phyloP scores from a whole-genome alignment of 495 filamentous ascomycete species.

The Geopyxis carbonaria region DNA sequence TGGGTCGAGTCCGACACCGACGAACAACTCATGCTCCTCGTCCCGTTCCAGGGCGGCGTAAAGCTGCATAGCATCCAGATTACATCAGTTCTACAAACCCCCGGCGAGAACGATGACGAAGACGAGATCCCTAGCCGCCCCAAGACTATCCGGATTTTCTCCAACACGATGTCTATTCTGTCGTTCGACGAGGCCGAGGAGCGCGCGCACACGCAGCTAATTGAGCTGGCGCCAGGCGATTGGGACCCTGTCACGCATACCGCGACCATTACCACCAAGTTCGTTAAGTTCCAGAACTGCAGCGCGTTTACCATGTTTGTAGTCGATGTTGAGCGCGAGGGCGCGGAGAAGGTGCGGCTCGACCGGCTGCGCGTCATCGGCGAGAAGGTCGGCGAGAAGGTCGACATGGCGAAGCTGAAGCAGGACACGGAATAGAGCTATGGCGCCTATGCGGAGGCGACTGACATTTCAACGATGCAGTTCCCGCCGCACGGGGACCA shows the following conservation, averaged over 20 bases:
- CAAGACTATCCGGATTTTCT: slow-evolving; percentile 67
- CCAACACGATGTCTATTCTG: slow-evolving; percentile 70
- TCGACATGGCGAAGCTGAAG: slow-evolving; percentile 83
- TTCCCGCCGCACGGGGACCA: too few relatives aligned
- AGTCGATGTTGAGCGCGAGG: slow-evolving; percentile 66
- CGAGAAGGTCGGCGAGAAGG: slow-evolving; percentile 73
- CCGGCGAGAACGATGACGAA: slow-evolving; percentile 38
- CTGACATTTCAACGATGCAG: too few relatives aligned
- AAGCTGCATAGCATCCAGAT: slow-evolving; percentile 86
- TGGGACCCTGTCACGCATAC: slow-evolving; percentile 80
- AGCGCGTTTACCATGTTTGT: slow-evolving; percentile 75
- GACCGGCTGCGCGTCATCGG: slow-evolving; percentile 77
- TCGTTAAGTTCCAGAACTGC: slow-evolving; percentile 94
- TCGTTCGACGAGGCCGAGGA: slow-evolving; percentile 94
- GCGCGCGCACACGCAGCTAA: slow-evolving; percentile 54
- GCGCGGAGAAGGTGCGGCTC: slow-evolving; percentile 62
- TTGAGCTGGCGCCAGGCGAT: slow-evolving; percentile 53
- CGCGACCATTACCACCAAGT: slow-evolving; percentile 64
- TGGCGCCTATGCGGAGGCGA: too few relatives aligned
- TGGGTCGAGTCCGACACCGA: slow-evolving; percentile 99
- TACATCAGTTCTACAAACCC: slow-evolving; percentile 58
- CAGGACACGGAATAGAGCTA: slow-evolving; percentile 75
- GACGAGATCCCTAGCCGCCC: slow-evolving; percentile 71
- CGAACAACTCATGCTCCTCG: slow-evolving; percentile 86
- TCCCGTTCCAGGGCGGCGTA: slow-evolving; percentile 73